phyloP scores from a whole-genome alignment of 2,329 filamentous ascomycete genomes.

The Alternaria ethzedia region DNA sequence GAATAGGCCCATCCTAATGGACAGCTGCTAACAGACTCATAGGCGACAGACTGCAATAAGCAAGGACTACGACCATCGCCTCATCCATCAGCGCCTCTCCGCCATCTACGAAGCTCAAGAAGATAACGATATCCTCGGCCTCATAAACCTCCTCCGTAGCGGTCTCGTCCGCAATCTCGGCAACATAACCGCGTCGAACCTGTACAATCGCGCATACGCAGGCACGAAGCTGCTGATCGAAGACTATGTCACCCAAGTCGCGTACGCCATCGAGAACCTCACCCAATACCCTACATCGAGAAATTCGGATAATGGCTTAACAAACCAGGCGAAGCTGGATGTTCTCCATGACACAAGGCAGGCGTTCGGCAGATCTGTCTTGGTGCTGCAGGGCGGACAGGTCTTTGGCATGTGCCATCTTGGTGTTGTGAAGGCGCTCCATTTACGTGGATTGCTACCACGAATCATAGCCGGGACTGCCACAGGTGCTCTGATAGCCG shows the following conservation, averaged over 20 bases:
- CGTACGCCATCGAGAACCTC: conserved; percentile 80
- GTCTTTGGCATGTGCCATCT: conserved; percentile 92
- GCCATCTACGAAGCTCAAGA: conserved; percentile 73
- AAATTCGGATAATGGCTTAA: conserved; percentile 60
- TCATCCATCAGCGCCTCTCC: conserved; percentile 79
- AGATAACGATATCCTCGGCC: conserved; percentile 72
- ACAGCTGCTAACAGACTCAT: conserved; percentile 7
- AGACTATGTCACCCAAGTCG: conserved; percentile 85
- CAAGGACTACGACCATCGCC: conserved; percentile 82
- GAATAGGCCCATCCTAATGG: background rate
- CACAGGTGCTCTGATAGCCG: conserved; percentile 87
- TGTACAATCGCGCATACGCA: conserved; percentile 85
- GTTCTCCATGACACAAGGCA: conserved; percentile 86
- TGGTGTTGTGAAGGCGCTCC: conserved; percentile 87
- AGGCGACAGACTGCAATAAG: conserved; percentile 84
- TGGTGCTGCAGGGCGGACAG: conserved; percentile 87
- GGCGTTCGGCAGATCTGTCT: conserved; percentile 83
- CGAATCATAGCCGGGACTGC: conserved; percentile 91
- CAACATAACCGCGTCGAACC: conserved; percentile 80
- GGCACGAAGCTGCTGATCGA: conserved; percentile 92
- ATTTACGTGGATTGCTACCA: conserved; percentile 79
- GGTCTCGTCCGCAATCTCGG: conserved; percentile 83
- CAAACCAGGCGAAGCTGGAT: conserved; percentile 81
- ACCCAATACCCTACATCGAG: conserved; percentile 66
- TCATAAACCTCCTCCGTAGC: conserved; percentile 81